These are phyloP conservation scores for Periconia digitata DNA, from an alignment of 2,329 filamentous ascomycete species.

Conservation along the genomic window DNA sequence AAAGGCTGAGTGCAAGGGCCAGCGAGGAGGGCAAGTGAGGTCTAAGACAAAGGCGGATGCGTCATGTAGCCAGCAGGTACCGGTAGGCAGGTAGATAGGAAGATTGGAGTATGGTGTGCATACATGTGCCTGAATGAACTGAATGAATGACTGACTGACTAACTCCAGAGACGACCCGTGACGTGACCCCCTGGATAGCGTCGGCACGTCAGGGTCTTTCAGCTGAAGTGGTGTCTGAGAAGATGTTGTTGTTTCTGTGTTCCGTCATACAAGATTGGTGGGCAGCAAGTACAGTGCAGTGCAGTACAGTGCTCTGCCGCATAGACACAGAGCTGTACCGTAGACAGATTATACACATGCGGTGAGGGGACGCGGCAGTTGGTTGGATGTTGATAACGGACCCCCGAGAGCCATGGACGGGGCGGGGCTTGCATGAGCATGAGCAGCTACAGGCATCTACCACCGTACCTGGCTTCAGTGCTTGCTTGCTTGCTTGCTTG, in stretches of 20 bases:
- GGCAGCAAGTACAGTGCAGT: background rate
- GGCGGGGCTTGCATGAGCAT: background rate
- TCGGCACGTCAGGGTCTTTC: slow-evolving; percentile 1
- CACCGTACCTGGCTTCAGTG: too few relatives aligned
- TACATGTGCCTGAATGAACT: background rate
- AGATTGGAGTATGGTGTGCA: background rate
- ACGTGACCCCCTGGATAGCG: background rate
- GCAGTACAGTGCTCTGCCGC: too few relatives aligned
- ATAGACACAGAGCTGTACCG: too few relatives aligned
- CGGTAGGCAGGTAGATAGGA: too few relatives aligned
- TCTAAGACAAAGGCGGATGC: slow-evolving; percentile 22
- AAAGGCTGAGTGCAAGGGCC: background rate
- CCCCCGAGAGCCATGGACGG: background rate
- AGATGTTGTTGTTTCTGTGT: background rate
- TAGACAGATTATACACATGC: too few relatives aligned
- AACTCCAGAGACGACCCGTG: background rate
- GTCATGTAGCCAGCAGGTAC: slow-evolving; percentile 27
- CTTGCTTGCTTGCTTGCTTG: background rate
- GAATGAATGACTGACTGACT: background rate
- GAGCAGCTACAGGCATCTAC: too few relatives aligned
- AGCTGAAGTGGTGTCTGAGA: slow-evolving; percentile 1
- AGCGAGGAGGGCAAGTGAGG: slow-evolving; percentile 1
- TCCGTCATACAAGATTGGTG: too few relatives aligned
- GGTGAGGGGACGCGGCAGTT: too few relatives aligned
- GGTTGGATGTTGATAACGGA: background rate